phyloP scores from a whole-genome alignment of 2,329 filamentous ascomycete genomes.

The Albophoma yamanashiensis region DNA sequence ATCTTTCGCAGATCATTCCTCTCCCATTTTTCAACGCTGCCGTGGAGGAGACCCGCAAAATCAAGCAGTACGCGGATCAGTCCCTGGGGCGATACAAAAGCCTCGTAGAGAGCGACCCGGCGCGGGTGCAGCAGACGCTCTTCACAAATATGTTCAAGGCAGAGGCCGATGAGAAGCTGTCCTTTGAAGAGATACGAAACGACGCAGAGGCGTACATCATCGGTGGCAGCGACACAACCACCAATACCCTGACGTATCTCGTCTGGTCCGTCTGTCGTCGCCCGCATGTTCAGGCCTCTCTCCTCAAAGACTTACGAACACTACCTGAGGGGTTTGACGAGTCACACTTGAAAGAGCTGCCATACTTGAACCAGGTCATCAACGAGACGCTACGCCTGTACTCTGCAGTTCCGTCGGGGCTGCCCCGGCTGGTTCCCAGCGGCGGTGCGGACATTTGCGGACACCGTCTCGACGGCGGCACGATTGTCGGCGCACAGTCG shows the following conservation, averaged over 20 bases:
- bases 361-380: slow-evolving; percentile 29
- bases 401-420: slow-evolving; percentile 22
- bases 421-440: slow-evolving; percentile 28
- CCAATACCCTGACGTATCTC: slow-evolving; percentile 34
- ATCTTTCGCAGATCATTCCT: slow-evolving; percentile 10
- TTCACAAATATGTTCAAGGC: slow-evolving; percentile 25
- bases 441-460: slow-evolving; percentile 27
- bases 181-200: slow-evolving; percentile 3
- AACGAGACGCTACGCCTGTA: slow-evolving; percentile 34
- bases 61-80: slow-evolving; percentile 13
- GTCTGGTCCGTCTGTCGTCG: slow-evolving; percentile 24
- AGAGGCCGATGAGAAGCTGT: slow-evolving; percentile 14
- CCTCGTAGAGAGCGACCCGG: slow-evolving; percentile 8
- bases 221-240: slow-evolving; percentile 39
- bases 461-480: slow-evolving; percentile 26
- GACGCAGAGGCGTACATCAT: slow-evolving; percentile 29
- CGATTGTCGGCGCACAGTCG: slow-evolving; percentile 27
- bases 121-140: slow-evolving; percentile 16
- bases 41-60: slow-evolving; percentile 1
- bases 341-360: slow-evolving; percentile 14
- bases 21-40: slow-evolving; percentile 11
- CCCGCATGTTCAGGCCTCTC: slow-evolving; percentile 14
- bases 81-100: slow-evolving; percentile 16
- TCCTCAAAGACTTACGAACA: slow-evolving; percentile 22
- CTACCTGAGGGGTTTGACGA: slow-evolving; percentile 17